Percentiles rank a stretch among this genome's conserved stretches.
These are phyloP conservation scores for Ananas comosus DNA, from an alignment of 176 grass and related monocot species.

Conservation along the genomic window DNA sequence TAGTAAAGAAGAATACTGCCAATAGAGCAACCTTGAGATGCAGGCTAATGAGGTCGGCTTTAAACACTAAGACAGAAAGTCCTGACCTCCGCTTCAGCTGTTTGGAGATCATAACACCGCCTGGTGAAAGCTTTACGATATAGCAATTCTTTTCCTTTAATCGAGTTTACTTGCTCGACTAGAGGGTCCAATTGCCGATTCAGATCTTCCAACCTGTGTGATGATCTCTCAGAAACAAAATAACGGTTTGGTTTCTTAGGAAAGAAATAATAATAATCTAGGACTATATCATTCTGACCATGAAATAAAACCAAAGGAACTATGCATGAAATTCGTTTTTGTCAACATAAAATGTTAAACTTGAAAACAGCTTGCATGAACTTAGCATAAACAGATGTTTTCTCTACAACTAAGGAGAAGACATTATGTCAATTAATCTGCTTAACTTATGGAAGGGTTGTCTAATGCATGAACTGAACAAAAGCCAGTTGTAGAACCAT, in stretches of 20 bases:
- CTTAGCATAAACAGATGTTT: not conserved
- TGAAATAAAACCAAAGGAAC: not conserved
- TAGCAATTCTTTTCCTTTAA: slow-evolving; percentile 39
- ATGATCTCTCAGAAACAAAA: not conserved
- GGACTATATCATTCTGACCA: not conserved
- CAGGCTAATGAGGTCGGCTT: too few species aligned
- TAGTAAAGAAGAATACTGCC: not conserved
- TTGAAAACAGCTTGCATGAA: not conserved
- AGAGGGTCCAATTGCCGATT: slow-evolving; percentile 16
- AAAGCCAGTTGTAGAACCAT: not conserved
- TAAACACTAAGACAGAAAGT: too few species aligned
- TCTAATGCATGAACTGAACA: not conserved
- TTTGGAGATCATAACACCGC: slow-evolving; percentile 50
- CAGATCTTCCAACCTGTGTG: slow-evolving; percentile 41
- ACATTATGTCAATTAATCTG: not conserved
- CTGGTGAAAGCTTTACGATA: slow-evolving; percentile 43
- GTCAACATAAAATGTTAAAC: not conserved
- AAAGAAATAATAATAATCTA: not conserved
- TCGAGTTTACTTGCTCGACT: slow-evolving; percentile 20
- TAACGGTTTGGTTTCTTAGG: too few species aligned
- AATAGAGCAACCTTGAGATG: not conserved
- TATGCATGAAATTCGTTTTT: not conserved
- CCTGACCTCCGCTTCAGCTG: slow-evolving; percentile 62
- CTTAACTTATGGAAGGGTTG: not conserved
- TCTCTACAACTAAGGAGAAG: not conserved